Evolutionary conservation across 345 rosid genomes (phyloP).

Genomic region (Eucalyptus pauciflora): DNA sequence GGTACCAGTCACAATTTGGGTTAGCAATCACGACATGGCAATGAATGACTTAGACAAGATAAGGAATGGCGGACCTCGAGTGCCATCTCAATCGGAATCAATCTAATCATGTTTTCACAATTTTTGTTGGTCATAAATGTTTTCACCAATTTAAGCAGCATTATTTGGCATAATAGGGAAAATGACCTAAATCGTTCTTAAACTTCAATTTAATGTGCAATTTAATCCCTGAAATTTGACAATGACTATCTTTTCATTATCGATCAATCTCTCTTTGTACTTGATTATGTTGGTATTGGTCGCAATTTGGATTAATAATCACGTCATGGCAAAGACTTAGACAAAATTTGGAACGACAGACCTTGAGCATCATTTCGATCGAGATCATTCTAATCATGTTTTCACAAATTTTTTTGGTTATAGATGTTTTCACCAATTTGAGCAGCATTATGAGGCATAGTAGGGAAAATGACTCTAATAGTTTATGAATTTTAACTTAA

Average conservation of each 20-base stretch:
- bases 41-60: not conserved
- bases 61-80: not conserved
- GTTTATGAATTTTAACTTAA: fast-evolving
- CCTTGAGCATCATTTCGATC: not conserved
- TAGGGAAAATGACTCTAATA: fast-evolving
- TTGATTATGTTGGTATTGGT: not conserved
- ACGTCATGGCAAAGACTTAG: not conserved
- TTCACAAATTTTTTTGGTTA: not conserved
- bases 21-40: not conserved
- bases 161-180: not conserved
- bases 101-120: not conserved
- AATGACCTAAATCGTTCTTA: too few species aligned
- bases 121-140: too few species aligned
- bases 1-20: not conserved
- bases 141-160: not conserved
- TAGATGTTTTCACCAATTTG: not conserved
- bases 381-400: not conserved
- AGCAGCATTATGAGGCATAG: not conserved
- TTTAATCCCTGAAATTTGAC: too few species aligned
- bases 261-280: not conserved
- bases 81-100: fast-evolving
- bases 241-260: not conserved
- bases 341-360: not conserved
- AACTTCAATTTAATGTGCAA: too few species aligned
- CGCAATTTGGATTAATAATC: not conserved